Base-by-base conservation (phyloP, 768 basidiomycete species). In the Mycena capillaripes region DNA sequence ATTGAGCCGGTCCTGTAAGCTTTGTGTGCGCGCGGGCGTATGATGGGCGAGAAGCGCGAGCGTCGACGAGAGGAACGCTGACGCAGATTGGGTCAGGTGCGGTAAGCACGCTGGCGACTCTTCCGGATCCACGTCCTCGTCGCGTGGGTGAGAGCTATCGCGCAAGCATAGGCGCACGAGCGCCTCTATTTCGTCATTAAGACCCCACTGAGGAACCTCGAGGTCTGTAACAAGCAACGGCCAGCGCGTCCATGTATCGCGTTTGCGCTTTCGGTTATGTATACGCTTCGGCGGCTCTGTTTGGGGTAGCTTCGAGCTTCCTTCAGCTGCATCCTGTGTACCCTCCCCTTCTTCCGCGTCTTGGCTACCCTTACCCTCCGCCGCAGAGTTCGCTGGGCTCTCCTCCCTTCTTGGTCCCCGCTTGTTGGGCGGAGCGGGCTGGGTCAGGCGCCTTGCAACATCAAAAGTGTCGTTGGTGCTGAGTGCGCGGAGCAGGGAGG, bases 161-260 rank as follows among this genome's bases (percentile, higher is more conserved):
- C 74, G 83, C 48, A 86, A 70, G 32, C 81, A 79, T 16, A 84
- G 79, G 23, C 84, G 80, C 7, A 86, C 85, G 34, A 94, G 76
- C 2, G 84, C 78, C 25, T 80, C 79, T 11, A 95, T 85, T 80
- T 95, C 94, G 73, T 95, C 94, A 56, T 90, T 86, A 25, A 95
- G 81, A 11, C 82, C 81, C 91, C 91, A 95, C 80, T 94, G 90
- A 1, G 94, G 93, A 11, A 88, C 82, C 27, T 86, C 83, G 19
- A 93, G 86, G 75, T 95, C 92, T 19, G 84, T 83, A 4, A 84
- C 75, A 21, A 90, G 86, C 60, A 95, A 86, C 1, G 94, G 94
- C 94, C 94, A 95, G 9, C 90, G 85, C 0, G 93, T 94, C 93
- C 93, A 95, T 0, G 82, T 83, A 75, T 92, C 89, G 27, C 85